Base-by-base conservation (phyloP, 1,284 basidiomycete genomes). In the Pseudozyma sp. region DNA sequence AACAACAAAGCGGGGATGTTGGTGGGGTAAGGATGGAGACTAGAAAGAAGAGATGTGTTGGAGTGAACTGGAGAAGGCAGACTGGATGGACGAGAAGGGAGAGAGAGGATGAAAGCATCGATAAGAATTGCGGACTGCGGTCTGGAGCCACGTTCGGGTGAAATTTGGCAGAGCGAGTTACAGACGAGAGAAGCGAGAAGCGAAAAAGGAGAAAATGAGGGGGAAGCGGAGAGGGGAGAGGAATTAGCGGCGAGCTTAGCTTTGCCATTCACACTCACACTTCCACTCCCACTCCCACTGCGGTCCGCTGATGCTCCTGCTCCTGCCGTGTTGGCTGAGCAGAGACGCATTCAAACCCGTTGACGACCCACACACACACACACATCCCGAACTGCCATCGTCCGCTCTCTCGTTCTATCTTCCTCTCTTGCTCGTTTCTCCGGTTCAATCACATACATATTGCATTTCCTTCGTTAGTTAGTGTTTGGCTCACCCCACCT, bases 91-190 rank as follows among this genome's bases (percentile, higher is more conserved):
- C 8, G 42, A 44, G 19, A 31, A 47, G 21, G 47, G 36, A 38
- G 21, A 21, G 19, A 25, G 16, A 11, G 35, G 36, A 39, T 14
- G 13, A 59, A 69, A 64, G 53, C 50, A 70, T 70, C 68, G 68
- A 70, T 70, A 70, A 70, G 68, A 50, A 25, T 57, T 70, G 61
- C 39, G 68, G 61, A 70, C 57, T 59, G 68, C 54, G 61, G 61
- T 70, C 58, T 60, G 58, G 61, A 45, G 61, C 68, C 61, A 57
- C 36, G 8, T 18, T 43, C 25, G 16, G 43, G 43, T 13, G 18
- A 44, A 44, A 19, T 51, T 31, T 31, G 25, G 25, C 25, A 31
- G 25, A 31, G 25, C 3, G 25, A 31, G 25, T 6, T 6, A 31
- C 25, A 11, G 39, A 11, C 8, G 38, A 49, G 48, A 55, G 36